A percentile compares a stretch with the other conserved stretches of the same genome.
These are phyloP conservation scores for Protomyces lactucae-debilis DNA, from an alignment of 1,139 yeast species.

Conservation along the genomic window DNA sequence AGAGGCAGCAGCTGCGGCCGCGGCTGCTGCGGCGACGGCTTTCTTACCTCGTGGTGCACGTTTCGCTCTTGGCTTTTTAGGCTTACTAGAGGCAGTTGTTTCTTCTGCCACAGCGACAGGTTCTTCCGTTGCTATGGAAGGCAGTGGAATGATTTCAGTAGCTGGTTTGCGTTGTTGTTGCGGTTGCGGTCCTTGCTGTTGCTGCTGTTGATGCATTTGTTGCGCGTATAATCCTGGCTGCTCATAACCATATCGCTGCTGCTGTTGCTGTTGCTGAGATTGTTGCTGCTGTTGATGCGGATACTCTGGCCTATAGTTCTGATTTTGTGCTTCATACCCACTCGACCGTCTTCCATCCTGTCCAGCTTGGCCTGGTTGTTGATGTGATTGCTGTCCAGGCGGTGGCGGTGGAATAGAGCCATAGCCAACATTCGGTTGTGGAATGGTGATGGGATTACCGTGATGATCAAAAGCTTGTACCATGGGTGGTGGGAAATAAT, in stretches of 20 bases:
- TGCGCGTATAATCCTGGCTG: conserved; percentile 2
- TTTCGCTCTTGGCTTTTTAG: neutral
- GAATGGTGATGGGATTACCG: neutral
- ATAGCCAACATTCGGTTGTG: neutral
- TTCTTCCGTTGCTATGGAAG: neutral
- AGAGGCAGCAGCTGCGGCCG: neutral
- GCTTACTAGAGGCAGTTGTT: neutral
- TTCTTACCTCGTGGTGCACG: neutral
- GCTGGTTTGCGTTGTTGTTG: conserved; percentile 3
- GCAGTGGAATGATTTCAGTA: neutral
- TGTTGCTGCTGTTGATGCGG: neutral
- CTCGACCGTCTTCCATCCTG: neutral
- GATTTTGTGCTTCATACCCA: neutral
- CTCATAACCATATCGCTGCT: conserved; percentile 1
- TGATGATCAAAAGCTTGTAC: neutral
- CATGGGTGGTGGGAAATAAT: neutral
- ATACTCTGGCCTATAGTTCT: neutral
- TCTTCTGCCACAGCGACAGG: neutral
- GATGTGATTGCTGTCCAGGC: neutral
- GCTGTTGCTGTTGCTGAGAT: conserved; percentile 11
- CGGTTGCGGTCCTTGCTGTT: conserved; percentile 5
- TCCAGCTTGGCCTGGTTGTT: neutral
- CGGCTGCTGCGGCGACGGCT: neutral
- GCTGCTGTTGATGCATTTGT: neutral
- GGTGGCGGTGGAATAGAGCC: neutral